These are phyloP conservation scores for Tetrastigma voinierianum DNA, from an alignment of 164 flowering plant species.

Conservation along the genomic window DNA sequence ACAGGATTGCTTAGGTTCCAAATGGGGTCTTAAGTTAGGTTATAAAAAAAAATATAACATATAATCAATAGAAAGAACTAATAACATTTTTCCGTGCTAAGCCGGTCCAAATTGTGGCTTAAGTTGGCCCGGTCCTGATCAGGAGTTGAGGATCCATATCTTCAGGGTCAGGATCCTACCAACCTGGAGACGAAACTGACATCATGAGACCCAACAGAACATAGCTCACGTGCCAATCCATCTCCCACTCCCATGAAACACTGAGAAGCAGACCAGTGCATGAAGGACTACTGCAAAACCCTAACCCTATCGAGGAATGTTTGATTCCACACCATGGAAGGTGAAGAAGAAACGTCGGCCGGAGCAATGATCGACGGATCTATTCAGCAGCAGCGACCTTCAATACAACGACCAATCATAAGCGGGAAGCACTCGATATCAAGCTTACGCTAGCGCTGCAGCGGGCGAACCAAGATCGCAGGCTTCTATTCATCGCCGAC, in stretches of 20 bases:
- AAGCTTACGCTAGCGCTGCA: slow-evolving; percentile 76
- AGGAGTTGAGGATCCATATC: too few species aligned
- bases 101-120: too few species aligned
- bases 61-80: too few species aligned
- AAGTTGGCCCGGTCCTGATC: too few species aligned
- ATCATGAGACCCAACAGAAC: too few species aligned
- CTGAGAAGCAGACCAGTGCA: slow-evolving; percentile 1
- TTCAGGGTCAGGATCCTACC: too few species aligned
- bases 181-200: too few species aligned
- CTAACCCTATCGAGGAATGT: not conserved
- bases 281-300: slow-evolving; percentile 2
- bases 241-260: too few species aligned
- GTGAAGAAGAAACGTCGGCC: slow-evolving; percentile 40
- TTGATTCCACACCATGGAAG: slow-evolving; percentile 38
- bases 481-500: slow-evolving; percentile 85
- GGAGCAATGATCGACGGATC: slow-evolving; percentile 47
- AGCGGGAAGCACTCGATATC: slow-evolving; percentile 82
- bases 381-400: slow-evolving; percentile 42
- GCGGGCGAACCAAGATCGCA: slow-evolving; percentile 74
- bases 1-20: too few species aligned
- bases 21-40: too few species aligned
- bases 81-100: too few species aligned
- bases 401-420: slow-evolving; percentile 42
- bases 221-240: not conserved
- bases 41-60: too few species aligned